Percentiles rank a stretch among this genome's conserved stretches.
Conservation (phyloP, 2,329 filamentous ascomycete species). For the Fragosphaeria purpurea region DNA sequence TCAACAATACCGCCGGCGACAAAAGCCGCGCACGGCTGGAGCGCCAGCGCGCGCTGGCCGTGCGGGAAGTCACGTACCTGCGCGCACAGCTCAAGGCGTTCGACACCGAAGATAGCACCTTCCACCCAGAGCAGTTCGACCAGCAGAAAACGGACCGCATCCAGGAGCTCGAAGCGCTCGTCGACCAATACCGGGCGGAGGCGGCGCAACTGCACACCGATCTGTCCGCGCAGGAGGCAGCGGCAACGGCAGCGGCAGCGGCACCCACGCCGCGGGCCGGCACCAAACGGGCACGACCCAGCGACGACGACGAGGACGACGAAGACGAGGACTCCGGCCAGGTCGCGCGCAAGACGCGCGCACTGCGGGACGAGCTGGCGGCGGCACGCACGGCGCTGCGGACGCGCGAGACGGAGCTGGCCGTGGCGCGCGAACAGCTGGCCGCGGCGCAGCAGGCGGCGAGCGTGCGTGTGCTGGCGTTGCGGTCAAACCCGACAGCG, state of each 20-base stretch:
- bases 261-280: slow-evolving; percentile 23
- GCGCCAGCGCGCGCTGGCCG: slow-evolving; percentile 70
- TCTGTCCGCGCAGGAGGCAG: slow-evolving; percentile 52
- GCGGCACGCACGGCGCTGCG: slow-evolving; percentile 59
- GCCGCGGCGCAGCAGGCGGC: slow-evolving; percentile 53
- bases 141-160: slow-evolving; percentile 64
- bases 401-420: slow-evolving; percentile 65
- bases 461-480: slow-evolving; percentile 71
- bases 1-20: slow-evolving; percentile 31
- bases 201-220: slow-evolving; percentile 65
- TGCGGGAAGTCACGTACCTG: slow-evolving; percentile 90
- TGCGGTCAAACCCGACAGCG: slow-evolving; percentile 87
- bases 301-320: slow-evolving; percentile 44
- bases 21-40: slow-evolving; percentile 69
- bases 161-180: slow-evolving; percentile 70
- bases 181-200: slow-evolving; percentile 79
- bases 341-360: slow-evolving; percentile 77
- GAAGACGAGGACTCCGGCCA: slow-evolving; percentile 68
- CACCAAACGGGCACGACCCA: slow-evolving; percentile 54
- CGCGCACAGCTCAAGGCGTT: slow-evolving; percentile 84
- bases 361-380: slow-evolving; percentile 67
- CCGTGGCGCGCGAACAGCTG: slow-evolving; percentile 64
- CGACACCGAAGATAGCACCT: slow-evolving; percentile 77
- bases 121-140: slow-evolving; percentile 72
- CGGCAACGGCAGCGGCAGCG: slow-evolving; percentile 26